Evolutionary conservation across 768 basidiomycete genomes (phyloP), one percentile per base, ranked within the genome.

Genomic region (Leucocoprinus sp.): DNA sequence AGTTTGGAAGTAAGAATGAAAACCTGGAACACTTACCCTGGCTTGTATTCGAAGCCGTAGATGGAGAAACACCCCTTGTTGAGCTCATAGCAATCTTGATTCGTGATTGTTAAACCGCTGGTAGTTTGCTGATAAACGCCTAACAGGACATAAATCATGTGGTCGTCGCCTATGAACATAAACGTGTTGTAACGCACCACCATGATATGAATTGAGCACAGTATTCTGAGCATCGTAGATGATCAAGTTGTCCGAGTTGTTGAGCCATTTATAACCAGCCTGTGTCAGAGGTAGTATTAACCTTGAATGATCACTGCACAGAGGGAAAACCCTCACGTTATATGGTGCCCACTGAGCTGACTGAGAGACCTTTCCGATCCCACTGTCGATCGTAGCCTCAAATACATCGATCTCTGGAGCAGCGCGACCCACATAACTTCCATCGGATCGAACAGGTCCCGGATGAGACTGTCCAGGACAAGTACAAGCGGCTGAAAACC

Each of bases 331-430:
- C 59, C 55, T 37, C 17, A 74, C 75, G 55, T 86, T 79, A 64
- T 82, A 84, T 1, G 84, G 84, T 5, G 61, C 64, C 60, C 59
- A 67, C 56, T 78, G 76, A 0, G 66, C 66, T 5, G 72, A 74
- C 50, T 72, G 67, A 6, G 76, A 76, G 5, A 76, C 73, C 53
- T 64, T 27, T 9, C 68, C 69, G 7, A 54, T 48, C 9, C 57
- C 61, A 22, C 53, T 53, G 5, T 56, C 58, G 17, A 71, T 58
- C 14, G 59, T 56, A 6, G 81, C 80, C 56, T 85, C 82, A 47
- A 84, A 71, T 45, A 85, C 64, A 56, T 86, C 84, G 43, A 85
- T 82, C 59, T 85, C 82, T 2, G 82, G 82, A 1, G 83, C 79
- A 5, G 75, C 59, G 8, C 83, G 65, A n/a, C 82, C 83, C 1